These are phyloP conservation scores for Annona squamosa DNA, from an alignment of 164 flowering plant genomes.

Conservation along the genomic window DNA sequence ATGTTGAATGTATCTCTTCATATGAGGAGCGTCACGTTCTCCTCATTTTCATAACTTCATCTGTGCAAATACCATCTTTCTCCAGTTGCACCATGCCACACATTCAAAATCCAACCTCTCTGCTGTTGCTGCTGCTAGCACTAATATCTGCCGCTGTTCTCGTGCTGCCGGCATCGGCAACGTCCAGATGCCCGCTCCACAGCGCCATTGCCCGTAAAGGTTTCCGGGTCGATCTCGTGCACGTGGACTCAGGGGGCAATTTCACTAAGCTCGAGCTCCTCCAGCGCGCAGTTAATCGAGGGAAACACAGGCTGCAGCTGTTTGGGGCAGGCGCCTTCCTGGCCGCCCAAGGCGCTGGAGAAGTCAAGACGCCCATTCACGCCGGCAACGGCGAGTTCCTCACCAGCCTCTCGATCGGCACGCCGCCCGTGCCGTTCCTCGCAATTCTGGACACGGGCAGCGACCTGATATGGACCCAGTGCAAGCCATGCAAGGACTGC, in stretches of 20 bases:
- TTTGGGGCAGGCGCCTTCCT: constrained; percentile 20
- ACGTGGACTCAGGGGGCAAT: constrained; percentile 54
- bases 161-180: constrained; percentile 17
- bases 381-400: constrained; percentile 63
- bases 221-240: constrained; percentile 40
- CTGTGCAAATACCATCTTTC: no score
- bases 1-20: background rate
- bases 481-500: constrained; percentile 65
- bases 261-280: constrained; percentile 47
- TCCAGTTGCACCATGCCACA: constrained; percentile 1
- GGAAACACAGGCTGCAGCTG: constrained; percentile 34
- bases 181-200: constrained; percentile 16
- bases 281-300: constrained; percentile 51
- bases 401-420: constrained; percentile 60
- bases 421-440: constrained; percentile 44
- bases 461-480: constrained; percentile 88
- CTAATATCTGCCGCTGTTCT: background rate
- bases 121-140: background rate
- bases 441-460: constrained; percentile 90
- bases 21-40: background rate
- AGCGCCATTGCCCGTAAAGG: constrained; percentile 19
- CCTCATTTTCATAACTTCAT: background rate
- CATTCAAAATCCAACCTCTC: background rate
- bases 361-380: constrained; percentile 27
- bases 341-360: background rate